Evolutionary conservation across 768 basidiomycete genomes (phyloP).

Genomic region (Lentinula boryana): DNA sequence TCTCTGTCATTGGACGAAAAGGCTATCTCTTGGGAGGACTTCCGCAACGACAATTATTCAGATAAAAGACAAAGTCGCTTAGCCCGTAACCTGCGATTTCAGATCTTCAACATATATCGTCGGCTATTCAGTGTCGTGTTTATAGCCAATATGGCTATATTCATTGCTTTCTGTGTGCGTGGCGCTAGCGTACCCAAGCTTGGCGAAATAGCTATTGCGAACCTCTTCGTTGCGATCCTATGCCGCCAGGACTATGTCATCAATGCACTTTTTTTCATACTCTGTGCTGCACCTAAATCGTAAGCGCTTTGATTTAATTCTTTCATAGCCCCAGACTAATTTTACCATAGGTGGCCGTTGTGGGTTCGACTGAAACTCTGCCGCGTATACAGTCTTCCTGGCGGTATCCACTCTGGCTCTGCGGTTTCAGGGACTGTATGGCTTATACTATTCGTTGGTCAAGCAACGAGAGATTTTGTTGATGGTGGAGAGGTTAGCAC

Average conservation of each 20-base stretch:
- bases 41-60: constrained; percentile 28
- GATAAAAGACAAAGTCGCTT: constrained; percentile 28
- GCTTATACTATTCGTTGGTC: constrained; percentile 44
- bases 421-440: constrained; percentile 49
- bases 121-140: constrained; percentile 55
- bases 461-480: constrained; percentile 45
- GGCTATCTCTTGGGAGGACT: constrained; percentile 26
- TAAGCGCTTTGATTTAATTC: constrained; percentile 11
- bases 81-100: constrained; percentile 33
- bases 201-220: constrained; percentile 36
- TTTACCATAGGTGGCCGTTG: constrained; percentile 12
- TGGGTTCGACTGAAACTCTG: constrained; percentile 44
- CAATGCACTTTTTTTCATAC: constrained; percentile 49
- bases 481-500: constrained; percentile 25
- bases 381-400: constrained; percentile 53
- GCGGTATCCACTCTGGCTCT: constrained; percentile 54
- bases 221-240: constrained; percentile 37
- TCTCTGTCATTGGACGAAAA: constrained; percentile 13
- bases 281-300: constrained; percentile 39
- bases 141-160: constrained; percentile 44
- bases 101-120: constrained; percentile 37
- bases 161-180: constrained; percentile 35
- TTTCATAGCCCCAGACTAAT: background rate
- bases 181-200: constrained; percentile 29
- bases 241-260: constrained; percentile 46